A percentile compares a stretch with the other conserved stretches of the same genome.
Conservation (phyloP, 169 alveolate species). For the Cyclospora cayetanensis region DNA sequence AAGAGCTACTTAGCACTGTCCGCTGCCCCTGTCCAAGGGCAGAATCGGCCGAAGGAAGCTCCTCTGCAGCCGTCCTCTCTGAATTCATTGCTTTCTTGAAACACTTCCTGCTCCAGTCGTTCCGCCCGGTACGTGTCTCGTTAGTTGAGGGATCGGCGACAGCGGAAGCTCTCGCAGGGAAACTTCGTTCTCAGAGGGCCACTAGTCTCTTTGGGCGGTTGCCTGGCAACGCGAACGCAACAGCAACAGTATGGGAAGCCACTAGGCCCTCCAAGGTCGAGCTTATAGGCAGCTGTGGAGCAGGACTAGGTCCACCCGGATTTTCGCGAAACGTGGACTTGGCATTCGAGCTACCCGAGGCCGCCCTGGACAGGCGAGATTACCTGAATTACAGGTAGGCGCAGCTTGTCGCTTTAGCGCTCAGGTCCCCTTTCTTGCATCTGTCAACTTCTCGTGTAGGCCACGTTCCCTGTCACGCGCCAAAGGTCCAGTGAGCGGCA, state of each 20-base stretch:
- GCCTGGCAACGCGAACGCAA: slow-evolving; percentile 24
- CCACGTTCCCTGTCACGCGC: too few species aligned
- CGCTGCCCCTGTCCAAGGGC: background rate
- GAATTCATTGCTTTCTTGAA: slow-evolving; percentile 15
- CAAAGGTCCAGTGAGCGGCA: too few species aligned
- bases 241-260: background rate
- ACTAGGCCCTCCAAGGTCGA: slow-evolving; percentile 7
- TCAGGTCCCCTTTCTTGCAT: background rate
- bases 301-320: slow-evolving; percentile 21
- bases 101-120: background rate
- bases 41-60: background rate
- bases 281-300: slow-evolving; percentile 54
- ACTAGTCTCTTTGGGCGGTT: background rate
- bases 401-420: background rate
- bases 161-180: background rate
- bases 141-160: background rate
- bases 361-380: slow-evolving; percentile 11
- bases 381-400: slow-evolving; percentile 51
- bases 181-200: background rate
- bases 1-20: background rate
- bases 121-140: background rate
- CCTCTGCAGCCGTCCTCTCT: background rate
- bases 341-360: slow-evolving; percentile 47
- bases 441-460: too few species aligned
- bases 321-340: slow-evolving; percentile 36